Evolutionary conservation across 371 early-diverging fungal species (phyloP).

Genomic region (Mucor velutinosus): DNA sequence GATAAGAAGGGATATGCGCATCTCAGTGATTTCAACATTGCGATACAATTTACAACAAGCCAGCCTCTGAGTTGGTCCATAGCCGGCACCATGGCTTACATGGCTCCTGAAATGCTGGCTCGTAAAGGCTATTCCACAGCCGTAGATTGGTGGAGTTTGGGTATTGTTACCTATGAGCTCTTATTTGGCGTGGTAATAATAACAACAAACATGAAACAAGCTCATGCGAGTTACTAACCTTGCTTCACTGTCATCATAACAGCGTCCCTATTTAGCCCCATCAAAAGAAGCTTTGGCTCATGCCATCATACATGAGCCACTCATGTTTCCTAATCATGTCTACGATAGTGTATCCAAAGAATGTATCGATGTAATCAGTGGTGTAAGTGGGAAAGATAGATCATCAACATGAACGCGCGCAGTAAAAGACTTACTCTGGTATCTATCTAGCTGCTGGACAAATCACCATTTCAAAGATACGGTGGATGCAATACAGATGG

Average conservation of each 20-base stretch:
- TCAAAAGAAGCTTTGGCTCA: slow-evolving; percentile 68
- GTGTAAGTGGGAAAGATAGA: slow-evolving; percentile 16
- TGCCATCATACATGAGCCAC: slow-evolving; percentile 59
- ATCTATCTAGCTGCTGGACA: slow-evolving; percentile 54
- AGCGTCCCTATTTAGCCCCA: slow-evolving; percentile 78
- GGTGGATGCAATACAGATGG: slow-evolving; percentile 58
- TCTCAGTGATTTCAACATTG: slow-evolving; percentile 87
- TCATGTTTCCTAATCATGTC: slow-evolving; percentile 61
- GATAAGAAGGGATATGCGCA: slow-evolving; percentile 83
- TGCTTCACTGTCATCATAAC: not conserved
- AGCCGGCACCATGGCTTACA: slow-evolving; percentile 76
- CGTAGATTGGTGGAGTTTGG: slow-evolving; percentile 91
- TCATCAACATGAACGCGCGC: not conserved
- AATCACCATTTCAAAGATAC: slow-evolving; percentile 57
- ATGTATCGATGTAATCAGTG: slow-evolving; percentile 55
- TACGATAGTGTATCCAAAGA: slow-evolving; percentile 46
- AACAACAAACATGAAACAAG: slow-evolving; percentile 4
- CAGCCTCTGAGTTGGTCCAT: slow-evolving; percentile 60
- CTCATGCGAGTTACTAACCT: not conserved
- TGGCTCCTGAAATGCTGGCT: slow-evolving; percentile 78
- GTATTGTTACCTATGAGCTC: slow-evolving; percentile 81
- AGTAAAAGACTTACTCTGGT: not conserved
- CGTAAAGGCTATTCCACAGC: slow-evolving; percentile 68
- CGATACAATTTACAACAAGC: slow-evolving; percentile 57
- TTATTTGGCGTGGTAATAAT: slow-evolving; percentile 66